These are phyloP conservation scores for Paramarasmius palmivorus DNA, from an alignment of 1,284 basidiomycete genomes.

Conservation along the genomic window DNA sequence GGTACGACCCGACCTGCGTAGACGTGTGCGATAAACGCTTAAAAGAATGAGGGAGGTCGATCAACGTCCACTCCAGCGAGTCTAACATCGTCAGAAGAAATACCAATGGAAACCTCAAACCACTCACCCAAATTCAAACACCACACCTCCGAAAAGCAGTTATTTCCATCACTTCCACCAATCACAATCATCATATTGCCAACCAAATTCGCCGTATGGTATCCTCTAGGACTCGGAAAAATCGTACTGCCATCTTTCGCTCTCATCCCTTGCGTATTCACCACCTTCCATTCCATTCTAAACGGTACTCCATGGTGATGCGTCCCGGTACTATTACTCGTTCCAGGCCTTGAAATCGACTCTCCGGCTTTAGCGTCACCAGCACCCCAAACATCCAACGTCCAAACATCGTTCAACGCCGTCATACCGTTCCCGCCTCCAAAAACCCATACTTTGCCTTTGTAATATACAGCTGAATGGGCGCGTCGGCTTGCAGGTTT, in stretches of 20 bases:
- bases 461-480: constrained; percentile 81
- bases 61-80: constrained; percentile 68
- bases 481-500: constrained; percentile 57
- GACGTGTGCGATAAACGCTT: constrained; percentile 85
- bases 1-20: constrained; percentile 91
- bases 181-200: constrained; percentile 83
- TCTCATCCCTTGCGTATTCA: constrained; percentile 44
- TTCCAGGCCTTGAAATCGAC: constrained; percentile 12
- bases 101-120: constrained; percentile 1
- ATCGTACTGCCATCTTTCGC: constrained; percentile 2
- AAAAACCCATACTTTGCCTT: constrained; percentile 81
- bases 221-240: constrained; percentile 75
- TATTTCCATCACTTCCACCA: constrained; percentile 79
- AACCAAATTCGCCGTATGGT: constrained; percentile 88
- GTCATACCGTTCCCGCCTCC: constrained; percentile 90
- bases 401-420: constrained; percentile 90
- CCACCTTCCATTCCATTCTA: constrained; percentile 65
- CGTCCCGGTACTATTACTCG: constrained; percentile 26
- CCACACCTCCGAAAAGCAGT: constrained; percentile 87
- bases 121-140: constrained; percentile 79
- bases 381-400: constrained; percentile 59
- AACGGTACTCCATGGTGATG: constrained; percentile 23
- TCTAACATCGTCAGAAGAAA: constrained; percentile 42
- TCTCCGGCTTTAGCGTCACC: constrained; percentile 22
- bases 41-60: constrained; percentile 51